Percentiles rank a stretch among this genome's conserved stretches.
Conservation (phyloP, 495 filamentous ascomycete genomes). For the Daldinia bambusicola region DNA sequence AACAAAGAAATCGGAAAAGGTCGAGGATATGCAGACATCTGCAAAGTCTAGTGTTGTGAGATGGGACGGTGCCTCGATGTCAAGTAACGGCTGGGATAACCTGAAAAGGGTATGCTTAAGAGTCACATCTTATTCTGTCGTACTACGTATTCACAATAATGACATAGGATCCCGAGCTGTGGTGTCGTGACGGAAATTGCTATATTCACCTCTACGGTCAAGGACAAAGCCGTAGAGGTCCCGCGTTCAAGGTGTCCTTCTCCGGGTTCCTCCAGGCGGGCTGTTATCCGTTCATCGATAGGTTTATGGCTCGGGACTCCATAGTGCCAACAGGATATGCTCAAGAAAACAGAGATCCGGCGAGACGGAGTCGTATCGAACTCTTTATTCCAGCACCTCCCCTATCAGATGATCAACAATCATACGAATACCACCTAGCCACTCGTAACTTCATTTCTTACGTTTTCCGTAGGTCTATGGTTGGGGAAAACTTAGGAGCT, state of each 20-base stretch:
- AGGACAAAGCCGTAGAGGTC: slow-evolving; percentile 68
- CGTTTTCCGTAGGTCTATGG: slow-evolving; percentile 67
- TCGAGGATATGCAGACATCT: slow-evolving; percentile 31
- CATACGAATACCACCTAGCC: slow-evolving; percentile 67
- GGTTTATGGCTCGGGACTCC: slow-evolving; percentile 53
- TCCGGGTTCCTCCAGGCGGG: slow-evolving; percentile 58
- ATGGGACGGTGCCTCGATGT: slow-evolving; percentile 67
- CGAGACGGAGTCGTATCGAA: slow-evolving; percentile 53
- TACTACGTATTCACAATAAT: slow-evolving; percentile 1
- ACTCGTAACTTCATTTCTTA: slow-evolving; percentile 78
- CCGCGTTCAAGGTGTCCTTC: slow-evolving; percentile 68
- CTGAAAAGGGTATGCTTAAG: slow-evolving; percentile 59
- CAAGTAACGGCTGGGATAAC: slow-evolving; percentile 62
- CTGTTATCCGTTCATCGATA: slow-evolving; percentile 64
- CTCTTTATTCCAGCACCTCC: slow-evolving; percentile 71
- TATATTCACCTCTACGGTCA: slow-evolving; percentile 68
- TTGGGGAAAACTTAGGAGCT: slow-evolving; percentile 66
- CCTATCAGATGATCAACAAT: slow-evolving; percentile 57
- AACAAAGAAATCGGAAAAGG: slow-evolving; percentile 37
- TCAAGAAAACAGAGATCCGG: slow-evolving; percentile 40
- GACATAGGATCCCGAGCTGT: slow-evolving; percentile 69
- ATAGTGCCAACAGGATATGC: slow-evolving; percentile 8
- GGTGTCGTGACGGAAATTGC: slow-evolving; percentile 70
- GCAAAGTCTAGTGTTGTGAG: slow-evolving; percentile 51
- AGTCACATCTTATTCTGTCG: background rate